Evolutionary conservation across 1,284 basidiomycete species (phyloP).

Genomic region (Peniophora sp.): DNA sequence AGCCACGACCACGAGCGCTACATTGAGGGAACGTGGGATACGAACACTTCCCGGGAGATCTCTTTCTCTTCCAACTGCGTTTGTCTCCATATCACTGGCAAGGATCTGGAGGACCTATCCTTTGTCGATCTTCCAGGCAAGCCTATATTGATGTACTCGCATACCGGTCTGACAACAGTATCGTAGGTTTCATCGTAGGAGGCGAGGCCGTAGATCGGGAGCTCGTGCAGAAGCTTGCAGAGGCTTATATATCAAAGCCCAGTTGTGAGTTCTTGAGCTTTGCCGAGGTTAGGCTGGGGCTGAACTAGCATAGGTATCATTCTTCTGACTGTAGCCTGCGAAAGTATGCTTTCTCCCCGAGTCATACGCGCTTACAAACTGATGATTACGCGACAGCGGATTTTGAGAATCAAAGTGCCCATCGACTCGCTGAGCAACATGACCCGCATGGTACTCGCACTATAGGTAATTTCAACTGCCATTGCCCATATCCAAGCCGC

Average conservation of each 20-base stretch:
- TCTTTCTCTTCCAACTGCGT: conserved; percentile 61
- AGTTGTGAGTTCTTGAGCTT: conserved; percentile 30
- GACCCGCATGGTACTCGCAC: conserved; percentile 59
- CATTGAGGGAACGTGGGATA: conserved; percentile 28
- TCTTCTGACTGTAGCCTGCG: conserved; percentile 62
- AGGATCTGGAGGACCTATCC: conserved; percentile 61
- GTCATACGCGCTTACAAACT: neutral
- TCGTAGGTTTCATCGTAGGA: conserved; percentile 53
- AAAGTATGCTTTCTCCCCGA: conserved; percentile 38
- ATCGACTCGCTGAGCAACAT: conserved; percentile 43
- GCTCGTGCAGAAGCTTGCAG: conserved; percentile 53
- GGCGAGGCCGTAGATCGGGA: conserved; percentile 49
- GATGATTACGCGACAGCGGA: conserved; percentile 40
- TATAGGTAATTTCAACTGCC: conserved; percentile 47
- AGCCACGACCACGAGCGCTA: conserved; percentile 25
- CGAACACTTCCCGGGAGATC: conserved; percentile 23
- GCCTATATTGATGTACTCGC: conserved; percentile 3
- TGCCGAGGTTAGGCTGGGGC: no score
- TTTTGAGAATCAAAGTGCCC: conserved; percentile 68
- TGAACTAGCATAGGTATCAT: conserved; percentile 31
- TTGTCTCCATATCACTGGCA: conserved; percentile 58
- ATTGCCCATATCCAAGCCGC: neutral
- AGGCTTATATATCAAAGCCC: conserved; percentile 49
- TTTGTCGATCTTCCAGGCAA: conserved; percentile 67
- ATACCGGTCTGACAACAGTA: neutral